Evolutionary conservation across 805 yeast species (phyloP), one percentile per base, ranked within the genome.

Genomic region (Teunomyces kruisii): DNA sequence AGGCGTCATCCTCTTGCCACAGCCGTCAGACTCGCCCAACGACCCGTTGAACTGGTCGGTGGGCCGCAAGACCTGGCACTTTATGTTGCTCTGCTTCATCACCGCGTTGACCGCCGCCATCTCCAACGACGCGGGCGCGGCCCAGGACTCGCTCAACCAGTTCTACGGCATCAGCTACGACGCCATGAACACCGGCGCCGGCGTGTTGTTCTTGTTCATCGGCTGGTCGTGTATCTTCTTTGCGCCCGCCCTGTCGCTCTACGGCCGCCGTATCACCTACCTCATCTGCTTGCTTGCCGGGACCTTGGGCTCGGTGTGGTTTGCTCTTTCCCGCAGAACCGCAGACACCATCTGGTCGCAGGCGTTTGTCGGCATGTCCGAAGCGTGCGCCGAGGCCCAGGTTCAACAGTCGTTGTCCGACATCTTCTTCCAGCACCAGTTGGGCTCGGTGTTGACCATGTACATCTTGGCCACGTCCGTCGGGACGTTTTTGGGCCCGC

Each of bases 401-500:
- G 72, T 65, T 15, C 73, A 68, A 46, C 67, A 62, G 46, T 63
- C 68, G 24, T 55, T 68, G 44, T 59, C 67, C 13, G 72, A 68
- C 41, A 59, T 68, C 51, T 68, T 59, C 51, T 68, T 67, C 51
- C 67, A 59, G 55, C 72, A 68, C 49, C 79, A 75, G 54, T 64
- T 76, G 39, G 81, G 81, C 30, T 59, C 78, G 14, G 76, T 72
- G 6, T 67, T 76, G 52, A 76, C 80, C 1, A 68, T 79, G 17
- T 81, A 81, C 56, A 79, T 80, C 47, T 60, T 73, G 46, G 78
- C 84, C 10, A 67, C 83, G 13, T 69, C 80, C 30, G 70, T 72
- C 9, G 79, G 83, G 8, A 76, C 80, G 35, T 81, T 67, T 52
- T 60, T 79, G 45, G 85, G 84, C 3, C 85, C 86, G 4, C 65